A percentile compares a stretch with the other conserved stretches of the same genome.
Conservation (phyloP, 2,329 filamentous ascomycete species). For the Coleophoma crateriformis region DNA sequence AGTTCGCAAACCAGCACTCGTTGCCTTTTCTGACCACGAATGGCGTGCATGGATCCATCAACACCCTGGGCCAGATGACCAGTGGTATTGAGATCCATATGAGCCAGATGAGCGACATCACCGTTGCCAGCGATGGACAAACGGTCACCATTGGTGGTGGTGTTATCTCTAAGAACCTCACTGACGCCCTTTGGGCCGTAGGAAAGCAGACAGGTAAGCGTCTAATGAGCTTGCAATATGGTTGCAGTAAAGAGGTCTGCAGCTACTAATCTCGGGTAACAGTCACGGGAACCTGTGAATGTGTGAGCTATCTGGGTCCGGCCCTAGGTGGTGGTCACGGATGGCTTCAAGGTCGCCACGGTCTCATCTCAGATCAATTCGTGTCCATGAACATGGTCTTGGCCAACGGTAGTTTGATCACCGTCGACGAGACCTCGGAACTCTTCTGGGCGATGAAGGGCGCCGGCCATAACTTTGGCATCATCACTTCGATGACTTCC, state of each 20-base stretch:
- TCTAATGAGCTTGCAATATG: constrained; percentile 44
- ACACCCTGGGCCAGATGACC: constrained; percentile 6
- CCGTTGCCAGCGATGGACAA: constrained; percentile 21
- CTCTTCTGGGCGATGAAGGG: constrained; percentile 52
- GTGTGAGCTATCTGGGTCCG: constrained; percentile 39
- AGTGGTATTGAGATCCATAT: constrained; percentile 10
- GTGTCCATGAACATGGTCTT: constrained; percentile 42
- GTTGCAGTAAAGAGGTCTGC: constrained; percentile 5
- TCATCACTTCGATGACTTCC: constrained; percentile 41
- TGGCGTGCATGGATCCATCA: constrained; percentile 41
- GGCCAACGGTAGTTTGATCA: constrained; percentile 42
- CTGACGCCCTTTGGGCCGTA: constrained; percentile 17
- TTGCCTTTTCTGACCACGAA: constrained; percentile 48
- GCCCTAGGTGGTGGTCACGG: constrained; percentile 56
- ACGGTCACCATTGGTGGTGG: constrained; percentile 27
- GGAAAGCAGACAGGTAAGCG: constrained; percentile 32
- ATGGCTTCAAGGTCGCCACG: constrained; percentile 47
- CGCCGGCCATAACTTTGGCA: constrained; percentile 54
- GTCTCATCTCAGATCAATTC: constrained; percentile 40
- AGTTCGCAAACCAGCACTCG: constrained; percentile 38
- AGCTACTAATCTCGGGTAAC: constrained; percentile 1
- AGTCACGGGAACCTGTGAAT: constrained; percentile 40
- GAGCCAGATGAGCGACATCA: constrained; percentile 18
- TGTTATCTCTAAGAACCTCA: constrained; percentile 21
- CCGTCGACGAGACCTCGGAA: constrained; percentile 36